Evolutionary conservation across 257 asterid species (phyloP), one percentile per base, ranked within the genome.

Genomic region (Henckelia pumila): DNA sequence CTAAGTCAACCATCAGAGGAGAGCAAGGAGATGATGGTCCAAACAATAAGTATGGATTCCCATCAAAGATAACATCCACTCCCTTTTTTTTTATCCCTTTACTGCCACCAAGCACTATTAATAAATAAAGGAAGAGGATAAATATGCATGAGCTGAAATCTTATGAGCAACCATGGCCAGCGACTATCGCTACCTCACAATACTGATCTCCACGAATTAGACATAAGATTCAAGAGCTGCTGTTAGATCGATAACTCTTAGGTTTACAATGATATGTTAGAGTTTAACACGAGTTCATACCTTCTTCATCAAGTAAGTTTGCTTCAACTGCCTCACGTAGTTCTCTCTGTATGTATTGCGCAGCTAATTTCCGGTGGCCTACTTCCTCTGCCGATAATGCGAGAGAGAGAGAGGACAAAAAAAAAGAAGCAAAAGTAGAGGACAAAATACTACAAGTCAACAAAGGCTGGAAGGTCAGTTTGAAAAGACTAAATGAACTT

Each of bases 281-380:
- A 65, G 37, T 50, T 71, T 64, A 30, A 59, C 20, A 63, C 53
- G 56, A 69, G 63, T 64, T 28, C 49, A 8, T 82, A 92, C 96
- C 98, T 84, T 85, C 91, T 80, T 83, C 96, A 73, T 89, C 95
- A 26, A 92, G 82, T 75, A 92, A 77, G 78, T 92, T 92, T 74
- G 78, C 88, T 82, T 87, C 98, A 83, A 85, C 87, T 57, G 89
- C 96, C 72, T 83, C 89, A 32, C 49, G 67, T 52, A 87, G 70
- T 74, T 84, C 88, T 77, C 83, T 81, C 66, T 77, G 75, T 66
- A 80, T 53, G 81, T 79, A 77, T 47, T 75, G 84, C 35, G 76
- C 78, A 65, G 85, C 81, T 75, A 84, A 61, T 69, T 76, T 86
- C 76, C 69, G 82, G 79, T 44, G 69, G 71, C 82, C 85, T 59